phyloP scores from a whole-genome alignment of 78 protist species.

The Anaeramoeba ignava region DNA sequence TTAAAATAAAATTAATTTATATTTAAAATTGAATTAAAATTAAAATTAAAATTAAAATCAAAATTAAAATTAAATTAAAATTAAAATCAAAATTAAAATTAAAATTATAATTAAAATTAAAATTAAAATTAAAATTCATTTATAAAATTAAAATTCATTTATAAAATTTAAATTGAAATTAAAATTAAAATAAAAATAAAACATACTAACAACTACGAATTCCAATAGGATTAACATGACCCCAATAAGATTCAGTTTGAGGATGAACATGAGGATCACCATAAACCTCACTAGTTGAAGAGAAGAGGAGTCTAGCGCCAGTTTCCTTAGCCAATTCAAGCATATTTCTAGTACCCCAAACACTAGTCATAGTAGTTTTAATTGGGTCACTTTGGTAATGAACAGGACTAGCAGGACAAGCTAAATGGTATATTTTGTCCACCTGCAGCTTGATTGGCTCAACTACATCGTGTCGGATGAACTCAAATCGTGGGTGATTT shows the following conservation, averaged over 20 bases:
- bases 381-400: slow-evolving; percentile 53
- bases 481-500: slow-evolving; percentile 36
- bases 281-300: slow-evolving; percentile 71
- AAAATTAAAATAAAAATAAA: no score
- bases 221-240: slow-evolving; percentile 41
- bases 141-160: no score
- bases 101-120: no score
- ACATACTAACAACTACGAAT: no score
- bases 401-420: slow-evolving; percentile 69
- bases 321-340: slow-evolving; percentile 46
- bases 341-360: slow-evolving; percentile 58
- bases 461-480: slow-evolving; percentile 32
- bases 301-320: slow-evolving; percentile 33
- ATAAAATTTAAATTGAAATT: no score
- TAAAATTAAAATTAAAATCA: no score
- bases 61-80: no score
- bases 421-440: slow-evolving; percentile 55
- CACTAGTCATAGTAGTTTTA: slow-evolving; percentile 51
- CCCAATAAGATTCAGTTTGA: slow-evolving; percentile 62
- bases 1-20: no score
- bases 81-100: no score
- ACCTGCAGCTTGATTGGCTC: slow-evolving; percentile 24
- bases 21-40: no score
- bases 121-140: no score
- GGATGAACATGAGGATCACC: slow-evolving; percentile 56